phyloP scores from a whole-genome alignment of 352 stramenopile species.

The Globisporangium cylindrosporum region DNA sequence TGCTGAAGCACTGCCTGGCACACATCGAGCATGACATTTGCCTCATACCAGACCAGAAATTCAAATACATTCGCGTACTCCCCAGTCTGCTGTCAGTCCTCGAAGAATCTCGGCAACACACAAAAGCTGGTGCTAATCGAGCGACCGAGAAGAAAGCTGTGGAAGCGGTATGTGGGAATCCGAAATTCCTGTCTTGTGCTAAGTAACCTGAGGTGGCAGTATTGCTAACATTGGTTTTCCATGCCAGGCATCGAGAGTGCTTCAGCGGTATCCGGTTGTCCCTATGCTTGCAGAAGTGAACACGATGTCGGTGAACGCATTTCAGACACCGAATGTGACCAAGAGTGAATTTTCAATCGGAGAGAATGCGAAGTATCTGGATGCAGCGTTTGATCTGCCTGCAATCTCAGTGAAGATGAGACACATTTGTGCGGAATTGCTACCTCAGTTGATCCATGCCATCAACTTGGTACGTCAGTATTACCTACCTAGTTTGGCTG shows the following conservation, averaged over 20 bases:
- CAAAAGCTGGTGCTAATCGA: slow-evolving; percentile 26
- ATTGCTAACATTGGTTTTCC: neutral
- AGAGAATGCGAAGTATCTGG: slow-evolving; percentile 20
- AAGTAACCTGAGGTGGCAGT: neutral
- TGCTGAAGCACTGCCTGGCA: slow-evolving; percentile 47
- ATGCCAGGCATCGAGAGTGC: slow-evolving; percentile 36
- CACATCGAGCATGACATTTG: slow-evolving; percentile 41
- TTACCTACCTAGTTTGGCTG: neutral
- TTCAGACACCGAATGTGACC: slow-evolving; percentile 16
- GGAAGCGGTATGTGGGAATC: slow-evolving; percentile 33
- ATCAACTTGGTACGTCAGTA: slow-evolving; percentile 36
- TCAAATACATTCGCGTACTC: slow-evolving; percentile 53
- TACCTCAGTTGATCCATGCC: slow-evolving; percentile 34
- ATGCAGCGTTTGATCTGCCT: slow-evolving; percentile 30
- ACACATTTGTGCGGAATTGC: slow-evolving; percentile 28
- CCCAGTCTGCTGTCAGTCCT: slow-evolving; percentile 50
- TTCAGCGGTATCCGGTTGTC: slow-evolving; percentile 43
- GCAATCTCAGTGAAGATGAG: slow-evolving; percentile 26
- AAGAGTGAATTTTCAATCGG: slow-evolving; percentile 18
- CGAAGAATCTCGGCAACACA: slow-evolving; percentile 22
- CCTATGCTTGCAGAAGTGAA: slow-evolving; percentile 51
- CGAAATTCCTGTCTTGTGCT: neutral
- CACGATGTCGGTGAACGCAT: slow-evolving; percentile 32
- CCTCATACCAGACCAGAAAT: slow-evolving; percentile 31
- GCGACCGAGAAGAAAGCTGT: slow-evolving; percentile 52